Base-by-base conservation (phyloP, 345 rosid species). In the Excoecaria cochinchinensis region DNA sequence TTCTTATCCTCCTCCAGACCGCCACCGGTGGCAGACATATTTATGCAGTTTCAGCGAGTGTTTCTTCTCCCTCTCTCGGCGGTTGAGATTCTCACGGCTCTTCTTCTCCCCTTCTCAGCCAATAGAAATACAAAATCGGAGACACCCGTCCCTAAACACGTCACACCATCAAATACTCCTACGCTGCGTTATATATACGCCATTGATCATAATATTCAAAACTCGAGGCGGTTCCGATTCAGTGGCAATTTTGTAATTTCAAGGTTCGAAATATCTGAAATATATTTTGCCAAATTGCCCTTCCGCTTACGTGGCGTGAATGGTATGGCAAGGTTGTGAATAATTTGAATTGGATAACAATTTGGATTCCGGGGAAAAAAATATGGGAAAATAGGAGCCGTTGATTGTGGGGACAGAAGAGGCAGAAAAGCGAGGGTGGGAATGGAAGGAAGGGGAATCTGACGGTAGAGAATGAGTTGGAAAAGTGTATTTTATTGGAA, bases 1-100 rank as follows among this genome's bases (percentile, higher is more conserved):
- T 90, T 90, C 85, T 88, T 90, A 70, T 90, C 92, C 77, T 90
- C 94, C 73, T 90, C 92, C 76, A 48, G 79, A 15, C 68, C 82
- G 6, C 78, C 83, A 3, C 58, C 85, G 53, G 85, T 71, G 17
- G 85, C 85, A 15, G 94, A 88, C 94, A 90, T 88, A 9, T 46
- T 31, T 53, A 5, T 2, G 38, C 25, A 56, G 10, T 59, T 59
- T 4, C 63, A 4, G 24, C n/a, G 5, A 5, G 48, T 16, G 65
- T 15, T 60, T 60, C 40, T 16, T 38, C 22, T 38, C 68, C 19
- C 6, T 58, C 4, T 58, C 8, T 58, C 0, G 2, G 3, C 8
- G 2, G 2, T 13, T 1, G 7, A 16, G 31, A 7, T 24, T 14
- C 12, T 7, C 10, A 13, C 15, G 22, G 39, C 3, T 8, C 12